phyloP scores from a whole-genome alignment of 2,329 filamentous ascomycete genomes.

The Clarireedia paspali region DNA sequence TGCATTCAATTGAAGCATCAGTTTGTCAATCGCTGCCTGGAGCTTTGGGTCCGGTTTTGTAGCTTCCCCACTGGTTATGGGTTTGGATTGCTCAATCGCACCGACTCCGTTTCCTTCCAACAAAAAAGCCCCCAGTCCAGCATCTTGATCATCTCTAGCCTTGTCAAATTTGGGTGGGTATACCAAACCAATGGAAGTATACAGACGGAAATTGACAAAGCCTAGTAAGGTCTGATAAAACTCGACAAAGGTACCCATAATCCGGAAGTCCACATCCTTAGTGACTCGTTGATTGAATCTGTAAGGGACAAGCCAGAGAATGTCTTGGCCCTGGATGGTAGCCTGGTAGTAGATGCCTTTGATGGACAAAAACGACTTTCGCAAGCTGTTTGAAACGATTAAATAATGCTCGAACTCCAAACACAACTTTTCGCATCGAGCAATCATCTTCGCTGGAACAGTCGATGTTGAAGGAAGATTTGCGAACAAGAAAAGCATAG shows the following conservation, averaged over 20 bases:
- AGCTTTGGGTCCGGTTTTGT: constrained; percentile 52
- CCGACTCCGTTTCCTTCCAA: constrained; percentile 67
- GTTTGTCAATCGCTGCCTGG: constrained; percentile 60
- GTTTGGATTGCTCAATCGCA: constrained; percentile 43
- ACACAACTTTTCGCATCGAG: constrained; percentile 84
- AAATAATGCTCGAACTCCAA: constrained; percentile 98
- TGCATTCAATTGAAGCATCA: constrained; percentile 59
- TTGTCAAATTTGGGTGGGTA: constrained; percentile 94
- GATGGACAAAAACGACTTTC: constrained; percentile 95
- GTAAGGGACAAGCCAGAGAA: constrained; percentile 95
- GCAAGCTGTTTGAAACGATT: constrained; percentile 82
- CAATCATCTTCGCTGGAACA: constrained; percentile 92
- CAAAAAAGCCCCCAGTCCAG: constrained; percentile 84
- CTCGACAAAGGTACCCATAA: constrained; percentile 98
- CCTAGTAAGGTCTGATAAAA: constrained; percentile 96
- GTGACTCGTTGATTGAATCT: constrained; percentile 94
- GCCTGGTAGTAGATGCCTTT: constrained; percentile 99
- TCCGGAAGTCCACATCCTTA: constrained; percentile 92
- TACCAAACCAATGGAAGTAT: constrained; percentile 82
- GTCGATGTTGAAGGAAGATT: constrained; percentile 85
- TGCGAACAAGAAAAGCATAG: constrained; percentile 95
- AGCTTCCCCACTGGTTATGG: constrained; percentile 42
- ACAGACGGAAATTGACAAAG: constrained; percentile 93
- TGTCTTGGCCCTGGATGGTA: constrained; percentile 92
- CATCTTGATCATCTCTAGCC: constrained; percentile 79